Base-by-base conservation (phyloP, 163 green algal species). In the Chloromonas sp. region DNA sequence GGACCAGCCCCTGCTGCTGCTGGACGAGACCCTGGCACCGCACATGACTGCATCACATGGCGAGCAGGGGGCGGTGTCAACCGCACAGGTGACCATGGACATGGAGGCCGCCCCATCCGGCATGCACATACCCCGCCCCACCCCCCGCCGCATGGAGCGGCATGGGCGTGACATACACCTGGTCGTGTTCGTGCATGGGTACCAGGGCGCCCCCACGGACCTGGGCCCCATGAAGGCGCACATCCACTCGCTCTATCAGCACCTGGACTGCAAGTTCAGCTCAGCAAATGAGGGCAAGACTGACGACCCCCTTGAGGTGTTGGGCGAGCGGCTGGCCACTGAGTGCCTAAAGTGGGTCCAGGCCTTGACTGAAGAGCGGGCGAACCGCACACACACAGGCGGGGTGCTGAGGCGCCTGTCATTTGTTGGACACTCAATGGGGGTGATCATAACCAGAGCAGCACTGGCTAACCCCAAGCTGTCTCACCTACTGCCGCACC, bases 371-470 rank as follows among this genome's bases (percentile, higher is more conserved):
- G n/a, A 81, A 2, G 14, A 2, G 78, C 78, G 57, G 78, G 78
- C 57, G 1, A 13, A 8, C 57, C n/a, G 57, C n/a, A 81, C n/a
- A 5, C 15, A 3, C 3, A 2, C 74, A 58, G 11, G 74, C 11
- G 58, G 14, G 1, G 14, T 83, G 60, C 61, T 61, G n/a, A 74
- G 66, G 66, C 2, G 60, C 36, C 60, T 83, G 5, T 83, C 80
- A 2, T 83, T 83, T 77, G 80, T 83, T 2, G 80, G 60, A 84
- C 89, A 94, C 81, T 94, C 92, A 60, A 85, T 94, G 76, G 92
- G 92, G 11, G 91, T 88, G 15, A 61, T 94, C n/a, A 91, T 94
- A 83, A 88, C 92, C 5, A 85, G 92, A 2, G 87, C 89, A 2
- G 87, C 89, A 2, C 85, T 94, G 71, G 87, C 86, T 11, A 81